Base-by-base conservation (phyloP, 192 early-diverging fungal species). In the Thoreauomyces humboldtii region DNA sequence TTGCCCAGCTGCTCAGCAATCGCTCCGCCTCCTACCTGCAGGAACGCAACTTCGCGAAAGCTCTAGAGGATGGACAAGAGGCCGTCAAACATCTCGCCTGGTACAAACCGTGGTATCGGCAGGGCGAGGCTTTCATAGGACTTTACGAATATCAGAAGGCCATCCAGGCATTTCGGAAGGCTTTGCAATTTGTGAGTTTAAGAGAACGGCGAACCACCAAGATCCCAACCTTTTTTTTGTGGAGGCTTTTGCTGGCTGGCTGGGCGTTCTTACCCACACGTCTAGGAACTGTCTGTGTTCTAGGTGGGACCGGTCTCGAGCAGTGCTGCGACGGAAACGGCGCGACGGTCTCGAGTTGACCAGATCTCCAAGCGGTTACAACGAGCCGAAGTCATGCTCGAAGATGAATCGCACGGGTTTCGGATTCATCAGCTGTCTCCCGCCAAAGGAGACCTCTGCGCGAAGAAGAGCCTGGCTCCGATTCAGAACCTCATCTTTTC, bases 401-500 rank as follows among this genome's bases (percentile, higher is more conserved):
- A 52, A 19, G 71, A 72, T 35, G 37, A 31, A 4, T n/a, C 2
- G 27, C 50, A 29, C 43, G 86, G 77, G 9, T 46, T 94, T 33
- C 52, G 53, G 22, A 78, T 95, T 7, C 67, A 82, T 34, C 88
- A 91, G 66, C 65, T 94, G 25, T 71, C 82, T 21, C 79, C 88
- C 1, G 91, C 91, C 1, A 70, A 27, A 12, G 55, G 84, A 6
- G 90, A 95, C 69, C 79, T 92, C 63, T 87, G 87, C 38, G 45
- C 70, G 34, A 74, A 68, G 42, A 68, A 86, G 25, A 33, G 80
- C 21, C 61, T 84, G 31, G 83, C 87, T 32, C 91, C 89, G 41
- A 86, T 96, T 41, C 87, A 92, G 58, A 82, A 80, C 35, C 52
- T 78, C 46, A 83, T 96, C 29, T 91, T 85, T 66, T 82, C 83